phyloP scores from a whole-genome alignment of 2,329 filamentous ascomycete genomes.

The Colletotrichum gloeosporioides region DNA sequence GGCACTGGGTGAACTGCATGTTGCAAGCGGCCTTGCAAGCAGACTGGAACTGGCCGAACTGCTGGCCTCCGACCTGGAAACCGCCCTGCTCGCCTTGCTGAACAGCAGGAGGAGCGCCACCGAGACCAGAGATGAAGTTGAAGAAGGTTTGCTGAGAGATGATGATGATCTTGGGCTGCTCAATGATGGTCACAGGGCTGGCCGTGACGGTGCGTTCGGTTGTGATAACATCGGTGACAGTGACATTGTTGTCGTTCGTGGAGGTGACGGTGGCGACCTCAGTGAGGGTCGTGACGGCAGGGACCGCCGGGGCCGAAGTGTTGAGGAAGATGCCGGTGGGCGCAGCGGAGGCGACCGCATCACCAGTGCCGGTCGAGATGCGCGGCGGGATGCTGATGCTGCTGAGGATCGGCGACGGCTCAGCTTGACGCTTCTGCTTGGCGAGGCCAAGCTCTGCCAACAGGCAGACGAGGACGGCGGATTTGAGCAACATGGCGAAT shows the following conservation, averaged over 20 bases:
- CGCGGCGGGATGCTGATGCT: slow-evolving; percentile 8
- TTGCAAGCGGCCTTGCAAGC: slow-evolving; percentile 21
- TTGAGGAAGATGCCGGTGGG: slow-evolving; percentile 18
- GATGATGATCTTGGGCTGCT: slow-evolving; percentile 20
- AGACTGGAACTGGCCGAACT: slow-evolving; percentile 22
- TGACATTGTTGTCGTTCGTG: slow-evolving; percentile 6
- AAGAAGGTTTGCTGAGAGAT: slow-evolving; percentile 24
- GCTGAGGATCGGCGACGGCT: slow-evolving; percentile 8
- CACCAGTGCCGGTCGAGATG: slow-evolving; percentile 6
- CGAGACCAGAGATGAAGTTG: slow-evolving; percentile 22
- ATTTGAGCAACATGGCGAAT: slow-evolving; percentile 17
- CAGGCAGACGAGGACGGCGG: slow-evolving; percentile 6
- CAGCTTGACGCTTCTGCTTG: background rate
- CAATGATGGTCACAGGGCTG: slow-evolving; percentile 6
- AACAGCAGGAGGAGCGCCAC: slow-evolving; percentile 18
- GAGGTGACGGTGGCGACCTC: slow-evolving; percentile 11
- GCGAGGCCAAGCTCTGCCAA: slow-evolving; percentile 18
- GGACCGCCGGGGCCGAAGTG: slow-evolving; percentile 10
- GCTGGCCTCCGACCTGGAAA: slow-evolving; percentile 21
- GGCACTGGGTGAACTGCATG: slow-evolving; percentile 23
- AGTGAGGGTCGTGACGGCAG: slow-evolving; percentile 6
- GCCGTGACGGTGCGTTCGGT: slow-evolving; percentile 15
- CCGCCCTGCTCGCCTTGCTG: slow-evolving; percentile 16
- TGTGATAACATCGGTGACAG: slow-evolving; percentile 19
- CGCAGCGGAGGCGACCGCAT: background rate